Evolutionary conservation across 2,329 filamentous ascomycete genomes (phyloP), one percentile per base, ranked within the genome.

Genomic region (Penicillium sp.): DNA sequence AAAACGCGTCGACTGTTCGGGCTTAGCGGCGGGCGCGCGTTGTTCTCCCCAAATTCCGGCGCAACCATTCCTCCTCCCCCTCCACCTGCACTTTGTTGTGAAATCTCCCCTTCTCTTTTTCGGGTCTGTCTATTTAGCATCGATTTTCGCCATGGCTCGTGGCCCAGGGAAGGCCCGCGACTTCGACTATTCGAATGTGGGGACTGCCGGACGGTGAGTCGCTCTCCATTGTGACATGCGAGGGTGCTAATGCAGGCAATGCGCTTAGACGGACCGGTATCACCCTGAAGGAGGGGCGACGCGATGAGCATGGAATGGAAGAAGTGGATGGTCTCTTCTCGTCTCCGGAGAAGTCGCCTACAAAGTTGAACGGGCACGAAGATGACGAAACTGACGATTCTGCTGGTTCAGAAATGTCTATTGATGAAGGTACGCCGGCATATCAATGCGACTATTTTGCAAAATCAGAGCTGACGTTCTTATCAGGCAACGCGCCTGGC

Each of bases 291-390:
- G 90, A 96, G 49, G 90, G 90, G 46, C 78, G 86, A 54, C 88
- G 90, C 74, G 92, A 97, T 74, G 91, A 95, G 69, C 80, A 96
- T 79, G 94, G 92, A 71, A 85, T 99, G 77, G 90, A 96, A 69
- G 87, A 89, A 31, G 81, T 96, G 52, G 89, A 92, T 31, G 84
- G 84, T 60, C 84, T 97, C 59, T 96, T 96, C 72, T 96, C 92
- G 8, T 96, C 92, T 18, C 91, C 92, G 13, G 82, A 84, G 59
- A 88, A 86, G 48, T 80, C 79, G n/a, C 75, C 78, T 1, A 55
- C 64, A 20, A 66, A 65, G 52, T 57, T 63, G 35, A 66, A 69
- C 56, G 69, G 60, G 4, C 66, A 68, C 47, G 66, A 74, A 36
- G 80, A 44, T 30, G 41, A 28, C n/a, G 65, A 63, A 43, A 73